Percentiles rank a stretch among this genome's conserved stretches.
Conservation (phyloP, 2,329 filamentous ascomycete genomes). For the Pyrenophora tritici-repentis region DNA sequence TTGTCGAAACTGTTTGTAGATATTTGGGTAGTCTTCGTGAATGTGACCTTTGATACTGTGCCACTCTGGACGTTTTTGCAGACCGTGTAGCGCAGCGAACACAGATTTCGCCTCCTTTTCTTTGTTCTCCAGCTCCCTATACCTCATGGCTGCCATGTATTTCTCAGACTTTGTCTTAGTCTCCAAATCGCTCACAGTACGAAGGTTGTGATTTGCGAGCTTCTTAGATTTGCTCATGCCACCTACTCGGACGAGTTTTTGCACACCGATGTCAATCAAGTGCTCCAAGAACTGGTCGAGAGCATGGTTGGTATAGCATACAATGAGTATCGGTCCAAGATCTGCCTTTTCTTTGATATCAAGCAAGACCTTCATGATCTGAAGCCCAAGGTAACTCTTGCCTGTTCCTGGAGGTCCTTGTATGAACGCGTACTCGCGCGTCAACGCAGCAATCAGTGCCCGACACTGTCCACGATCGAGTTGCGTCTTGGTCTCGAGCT, state of each 20-base stretch:
- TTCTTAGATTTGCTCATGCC: slow-evolving; percentile 60
- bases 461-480: slow-evolving; percentile 59
- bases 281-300: slow-evolving; percentile 66
- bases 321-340: slow-evolving; percentile 54
- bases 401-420: slow-evolving; percentile 75
- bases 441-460: slow-evolving; percentile 61
- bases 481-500: slow-evolving; percentile 17
- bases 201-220: slow-evolving; percentile 59
- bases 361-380: slow-evolving; percentile 63
- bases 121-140: slow-evolving; percentile 17
- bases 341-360: slow-evolving; percentile 42
- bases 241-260: slow-evolving; percentile 66
- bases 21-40: slow-evolving; percentile 12
- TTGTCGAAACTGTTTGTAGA: slow-evolving; percentile 26
- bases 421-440: slow-evolving; percentile 62
- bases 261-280: slow-evolving; percentile 55
- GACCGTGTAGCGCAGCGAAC: slow-evolving; percentile 14
- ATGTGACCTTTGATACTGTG: slow-evolving; percentile 21
- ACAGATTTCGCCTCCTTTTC: slow-evolving; percentile 6
- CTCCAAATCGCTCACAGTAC: slow-evolving; percentile 27
- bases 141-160: slow-evolving; percentile 14
- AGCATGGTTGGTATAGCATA: slow-evolving; percentile 59
- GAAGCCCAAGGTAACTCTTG: slow-evolving; percentile 66
- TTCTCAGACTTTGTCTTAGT: slow-evolving; percentile 27
- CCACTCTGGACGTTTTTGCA: slow-evolving; percentile 24